phyloP scores from a whole-genome alignment of 805 yeast species.

The Hanseniaspora singularis region DNA sequence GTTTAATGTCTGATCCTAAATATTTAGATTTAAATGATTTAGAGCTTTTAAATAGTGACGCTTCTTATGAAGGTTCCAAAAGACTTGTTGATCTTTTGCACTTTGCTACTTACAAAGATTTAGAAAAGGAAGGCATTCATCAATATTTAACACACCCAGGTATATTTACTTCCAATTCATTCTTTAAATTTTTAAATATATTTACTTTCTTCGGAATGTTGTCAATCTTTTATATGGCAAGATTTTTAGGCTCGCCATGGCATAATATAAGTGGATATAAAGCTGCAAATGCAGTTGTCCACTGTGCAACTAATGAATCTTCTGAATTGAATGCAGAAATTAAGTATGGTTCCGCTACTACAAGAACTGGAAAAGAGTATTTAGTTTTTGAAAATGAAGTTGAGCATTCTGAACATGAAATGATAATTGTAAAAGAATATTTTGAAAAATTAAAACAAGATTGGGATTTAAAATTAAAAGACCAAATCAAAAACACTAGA shows the following conservation, averaged over 20 bases:
- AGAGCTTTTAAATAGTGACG: conserved; percentile 49
- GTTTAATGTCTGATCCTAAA: conserved; percentile 67
- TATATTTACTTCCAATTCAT: conserved; percentile 73
- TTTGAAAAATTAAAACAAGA: conserved; percentile 43
- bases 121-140: conserved; percentile 43
- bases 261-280: conserved; percentile 79
- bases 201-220: conserved; percentile 81
- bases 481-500: conserved; percentile 54
- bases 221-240: conserved; percentile 66
- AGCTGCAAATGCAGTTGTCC: conserved; percentile 80
- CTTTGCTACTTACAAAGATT: conserved; percentile 46
- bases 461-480: conserved; percentile 66
- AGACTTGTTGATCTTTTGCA: conserved; percentile 76
- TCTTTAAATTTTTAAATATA: conserved; percentile 60
- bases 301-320: conserved; percentile 48
- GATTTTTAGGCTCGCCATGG: conserved; percentile 74
- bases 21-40: conserved; percentile 64
- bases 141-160: conserved; percentile 90
- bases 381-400: conserved; percentile 44
- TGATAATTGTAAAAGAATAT: conserved; percentile 31
- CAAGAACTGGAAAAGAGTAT: conserved; percentile 52
- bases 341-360: conserved; percentile 64
- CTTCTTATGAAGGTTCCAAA: conserved; percentile 87
- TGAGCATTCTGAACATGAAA: conserved; percentile 57
- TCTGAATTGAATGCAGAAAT: conserved; percentile 31